Evolutionary conservation across 768 basidiomycete genomes (phyloP).

Genomic region (Pulveroboletus ravenelii): DNA sequence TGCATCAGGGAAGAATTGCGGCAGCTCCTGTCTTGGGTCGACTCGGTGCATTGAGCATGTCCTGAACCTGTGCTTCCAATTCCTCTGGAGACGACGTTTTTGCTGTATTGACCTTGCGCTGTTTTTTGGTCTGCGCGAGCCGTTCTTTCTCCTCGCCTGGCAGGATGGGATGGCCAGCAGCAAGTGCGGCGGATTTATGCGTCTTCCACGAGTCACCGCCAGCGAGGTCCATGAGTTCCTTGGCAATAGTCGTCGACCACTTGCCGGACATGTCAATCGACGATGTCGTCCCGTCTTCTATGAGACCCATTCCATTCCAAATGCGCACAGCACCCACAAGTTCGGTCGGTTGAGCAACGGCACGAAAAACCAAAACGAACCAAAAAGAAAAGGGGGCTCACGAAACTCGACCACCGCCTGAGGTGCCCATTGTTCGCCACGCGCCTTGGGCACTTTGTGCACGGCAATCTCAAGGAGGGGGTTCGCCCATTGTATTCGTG

Average conservation of each 20-base stretch:
- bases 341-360: neutral
- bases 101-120: slow-evolving; percentile 4
- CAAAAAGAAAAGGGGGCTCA: slow-evolving; percentile 32
- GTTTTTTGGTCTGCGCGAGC: slow-evolving; percentile 13
- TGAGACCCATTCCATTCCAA: too few relatives aligned
- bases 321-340: neutral
- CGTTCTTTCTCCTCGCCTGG: slow-evolving; percentile 38
- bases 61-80: slow-evolving; percentile 24
- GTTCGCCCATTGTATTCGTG: slow-evolving; percentile 74
- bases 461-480: slow-evolving; percentile 61
- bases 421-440: slow-evolving; percentile 54
- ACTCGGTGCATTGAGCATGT: slow-evolving; percentile 27
- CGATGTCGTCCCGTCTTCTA: slow-evolving; percentile 46
- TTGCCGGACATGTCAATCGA: slow-evolving; percentile 58
- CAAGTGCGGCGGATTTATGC: slow-evolving; percentile 45
- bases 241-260: slow-evolving; percentile 62
- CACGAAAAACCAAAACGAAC: neutral
- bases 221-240: slow-evolving; percentile 65
- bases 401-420: slow-evolving; percentile 60
- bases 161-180: slow-evolving; percentile 46
- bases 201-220: slow-evolving; percentile 57
- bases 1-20: slow-evolving; percentile 33
- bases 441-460: slow-evolving; percentile 47
- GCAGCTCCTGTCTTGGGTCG: slow-evolving; percentile 37
- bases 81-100: slow-evolving; percentile 16